Conservation (phyloP, 768 basidiomycete genomes). For the Stropharia rugosoannulata region DNA sequence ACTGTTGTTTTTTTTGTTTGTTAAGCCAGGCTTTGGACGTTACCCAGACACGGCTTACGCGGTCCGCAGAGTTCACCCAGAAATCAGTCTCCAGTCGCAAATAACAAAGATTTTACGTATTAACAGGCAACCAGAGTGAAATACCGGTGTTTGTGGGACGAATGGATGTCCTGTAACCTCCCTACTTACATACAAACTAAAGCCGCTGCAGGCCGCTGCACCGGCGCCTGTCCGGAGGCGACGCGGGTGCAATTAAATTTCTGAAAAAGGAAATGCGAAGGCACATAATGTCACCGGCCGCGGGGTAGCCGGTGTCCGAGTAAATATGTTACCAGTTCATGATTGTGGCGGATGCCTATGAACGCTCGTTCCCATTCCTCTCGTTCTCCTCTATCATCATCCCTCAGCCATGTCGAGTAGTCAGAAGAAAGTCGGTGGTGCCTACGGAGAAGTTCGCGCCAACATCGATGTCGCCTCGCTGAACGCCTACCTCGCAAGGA, state of each 20-base stretch:
- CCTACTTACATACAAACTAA: no score
- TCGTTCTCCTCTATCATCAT: background rate
- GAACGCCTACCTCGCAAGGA: slow-evolving; percentile 59
- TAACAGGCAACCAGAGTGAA: no score
- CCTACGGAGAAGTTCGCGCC: slow-evolving; percentile 73
- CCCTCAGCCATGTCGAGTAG: slow-evolving; percentile 19
- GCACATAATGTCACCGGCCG: slow-evolving; percentile 3
- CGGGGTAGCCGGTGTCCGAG: slow-evolving; percentile 4
- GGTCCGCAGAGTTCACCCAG: no score
- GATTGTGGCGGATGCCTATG: background rate
- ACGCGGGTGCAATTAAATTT: background rate
- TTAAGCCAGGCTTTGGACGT: background rate
- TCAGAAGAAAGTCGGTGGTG: slow-evolving; percentile 61
- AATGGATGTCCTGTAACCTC: no score
- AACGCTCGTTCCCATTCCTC: background rate
- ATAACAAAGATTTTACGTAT: no score
- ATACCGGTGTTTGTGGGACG: no score
- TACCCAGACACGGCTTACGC: no score
- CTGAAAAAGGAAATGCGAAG: background rate
- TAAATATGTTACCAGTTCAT: background rate
- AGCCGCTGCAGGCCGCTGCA: background rate
- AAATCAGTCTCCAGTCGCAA: background rate
- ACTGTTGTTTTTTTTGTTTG: background rate
- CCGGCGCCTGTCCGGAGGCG: background rate
- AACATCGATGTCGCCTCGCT: slow-evolving; percentile 63